Evolutionary conservation across 495 filamentous ascomycete species (phyloP).

Genomic region (Hypoxylon trugodes): DNA sequence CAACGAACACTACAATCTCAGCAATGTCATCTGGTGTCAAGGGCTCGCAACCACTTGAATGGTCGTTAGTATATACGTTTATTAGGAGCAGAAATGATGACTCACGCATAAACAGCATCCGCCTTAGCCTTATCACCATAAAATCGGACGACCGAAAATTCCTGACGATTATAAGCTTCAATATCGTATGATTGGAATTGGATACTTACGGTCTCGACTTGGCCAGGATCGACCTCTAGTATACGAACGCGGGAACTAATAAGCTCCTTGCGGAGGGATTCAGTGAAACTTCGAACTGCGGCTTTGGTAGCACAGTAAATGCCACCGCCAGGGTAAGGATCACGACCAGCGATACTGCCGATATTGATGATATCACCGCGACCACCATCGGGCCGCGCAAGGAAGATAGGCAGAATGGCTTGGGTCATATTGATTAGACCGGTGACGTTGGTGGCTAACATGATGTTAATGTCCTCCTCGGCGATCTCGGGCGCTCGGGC

Average conservation of each 20-base stretch:
- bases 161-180: slow-evolving; percentile 56
- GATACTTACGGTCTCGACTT: slow-evolving; percentile 84
- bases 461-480: slow-evolving; percentile 82
- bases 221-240: slow-evolving; percentile 93
- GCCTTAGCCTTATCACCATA: slow-evolving; percentile 93
- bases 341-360: slow-evolving; percentile 92
- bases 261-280: slow-evolving; percentile 86
- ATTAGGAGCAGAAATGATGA: slow-evolving; percentile 23
- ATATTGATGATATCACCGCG: slow-evolving; percentile 96
- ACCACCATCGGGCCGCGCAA: slow-evolving; percentile 79
- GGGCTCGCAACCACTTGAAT: slow-evolving; percentile 80
- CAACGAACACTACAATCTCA: slow-evolving; percentile 91
- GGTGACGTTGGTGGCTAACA: slow-evolving; percentile 93
- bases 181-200: neutral
- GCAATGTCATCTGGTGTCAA: slow-evolving; percentile 95
- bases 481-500: slow-evolving; percentile 86
- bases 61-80: slow-evolving; percentile 29
- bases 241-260: slow-evolving; percentile 86
- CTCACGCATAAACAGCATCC: slow-evolving; percentile 93
- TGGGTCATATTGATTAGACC: slow-evolving; percentile 98
- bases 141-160: slow-evolving; percentile 94
- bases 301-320: slow-evolving; percentile 99
- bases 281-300: slow-evolving; percentile 88
- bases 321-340: slow-evolving; percentile 86
- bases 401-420: slow-evolving; percentile 84